Conservation (phyloP, 129 eudicot genomes). For the Pittosporum tobira region DNA sequence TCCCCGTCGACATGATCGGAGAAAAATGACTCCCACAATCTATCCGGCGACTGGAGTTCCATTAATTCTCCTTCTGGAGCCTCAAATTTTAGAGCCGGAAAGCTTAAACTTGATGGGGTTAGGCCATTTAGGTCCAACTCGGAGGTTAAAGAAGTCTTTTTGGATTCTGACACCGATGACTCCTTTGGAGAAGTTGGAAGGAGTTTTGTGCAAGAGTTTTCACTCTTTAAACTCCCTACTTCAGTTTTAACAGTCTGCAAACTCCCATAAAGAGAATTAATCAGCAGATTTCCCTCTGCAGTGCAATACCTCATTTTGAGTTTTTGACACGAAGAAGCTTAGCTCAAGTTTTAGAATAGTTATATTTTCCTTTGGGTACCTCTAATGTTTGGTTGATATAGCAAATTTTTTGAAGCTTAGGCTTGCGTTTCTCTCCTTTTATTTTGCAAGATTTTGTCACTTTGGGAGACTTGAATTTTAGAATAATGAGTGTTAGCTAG, state of each 20-base stretch:
- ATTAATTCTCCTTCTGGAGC: slow-evolving; percentile 27
- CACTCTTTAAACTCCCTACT: slow-evolving; percentile 22
- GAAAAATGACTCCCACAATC: slow-evolving; percentile 51
- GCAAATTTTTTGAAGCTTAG: slow-evolving; percentile 22
- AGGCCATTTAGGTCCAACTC: slow-evolving; percentile 21
- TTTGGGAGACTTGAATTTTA: too few relatives aligned
- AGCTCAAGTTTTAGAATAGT: too few relatives aligned
- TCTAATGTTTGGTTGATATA: too few relatives aligned
- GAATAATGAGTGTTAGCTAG: too few relatives aligned
- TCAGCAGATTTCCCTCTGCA: slow-evolving; percentile 13
- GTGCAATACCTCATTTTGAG: not conserved
- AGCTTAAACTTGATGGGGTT: slow-evolving; percentile 28
- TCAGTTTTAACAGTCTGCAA: slow-evolving; percentile 22
- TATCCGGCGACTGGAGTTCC: slow-evolving; percentile 51
- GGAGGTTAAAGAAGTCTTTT: slow-evolving; percentile 21
- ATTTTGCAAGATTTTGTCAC: slow-evolving; percentile 6
- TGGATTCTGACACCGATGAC: slow-evolving; percentile 5
- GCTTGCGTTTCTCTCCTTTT: slow-evolving; percentile 15
- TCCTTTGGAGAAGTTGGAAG: slow-evolving; percentile 18
- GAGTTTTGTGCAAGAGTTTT: slow-evolving; percentile 30
- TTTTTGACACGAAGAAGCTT: too few relatives aligned
- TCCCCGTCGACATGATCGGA: slow-evolving; percentile 44
- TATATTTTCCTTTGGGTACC: too few relatives aligned
- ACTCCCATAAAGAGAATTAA: slow-evolving; percentile 20
- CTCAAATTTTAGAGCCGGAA: slow-evolving; percentile 41